phyloP scores from a whole-genome alignment of 2,329 filamentous ascomycete species.

The Stachybotrys elegans region DNA sequence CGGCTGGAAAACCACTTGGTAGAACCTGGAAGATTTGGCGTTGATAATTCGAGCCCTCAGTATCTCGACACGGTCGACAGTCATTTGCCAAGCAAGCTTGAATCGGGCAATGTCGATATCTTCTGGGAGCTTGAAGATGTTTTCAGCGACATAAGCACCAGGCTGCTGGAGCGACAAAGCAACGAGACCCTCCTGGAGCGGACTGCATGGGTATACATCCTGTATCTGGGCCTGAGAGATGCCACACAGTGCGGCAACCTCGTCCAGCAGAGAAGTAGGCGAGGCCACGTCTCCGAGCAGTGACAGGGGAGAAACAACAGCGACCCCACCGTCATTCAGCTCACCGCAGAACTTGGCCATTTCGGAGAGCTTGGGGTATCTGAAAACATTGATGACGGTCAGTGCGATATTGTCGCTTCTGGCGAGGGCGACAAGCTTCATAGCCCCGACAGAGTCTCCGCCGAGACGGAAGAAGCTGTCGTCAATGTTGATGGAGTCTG shows the following conservation, averaged over 20 bases:
- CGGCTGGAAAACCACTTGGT: slow-evolving; percentile 12
- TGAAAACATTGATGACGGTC: slow-evolving; percentile 10
- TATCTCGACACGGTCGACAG: slow-evolving; percentile 13
- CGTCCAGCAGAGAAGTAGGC: slow-evolving; percentile 5
- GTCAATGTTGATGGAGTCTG: slow-evolving; percentile 20
- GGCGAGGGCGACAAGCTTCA: slow-evolving; percentile 15
- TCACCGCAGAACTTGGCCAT: slow-evolving; percentile 7
- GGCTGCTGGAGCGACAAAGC: slow-evolving; percentile 11
- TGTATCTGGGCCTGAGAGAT: slow-evolving; percentile 4
- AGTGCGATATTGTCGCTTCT: slow-evolving; percentile 11
- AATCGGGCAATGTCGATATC: slow-evolving; percentile 7
- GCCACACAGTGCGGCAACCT: slow-evolving; percentile 9
- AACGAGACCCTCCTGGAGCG: slow-evolving; percentile 9
- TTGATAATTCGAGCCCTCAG: slow-evolving; percentile 18
- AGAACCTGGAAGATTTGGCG: slow-evolving; percentile 9
- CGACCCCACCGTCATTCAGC: background rate
- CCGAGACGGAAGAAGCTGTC: slow-evolving; percentile 41
- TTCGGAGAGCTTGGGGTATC: slow-evolving; percentile 6
- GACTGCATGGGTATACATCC: slow-evolving; percentile 9
- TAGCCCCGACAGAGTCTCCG: slow-evolving; percentile 25
- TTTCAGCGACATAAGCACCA: slow-evolving; percentile 14
- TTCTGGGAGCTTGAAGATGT: slow-evolving; percentile 12
- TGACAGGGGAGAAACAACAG: slow-evolving; percentile 2
- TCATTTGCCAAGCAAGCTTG: slow-evolving; percentile 15
- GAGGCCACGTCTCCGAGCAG: slow-evolving; percentile 4